Evolutionary conservation across 2,329 filamentous ascomycete genomes (phyloP), one percentile per base, ranked within the genome.

Genomic region (Penicillium sp.): DNA sequence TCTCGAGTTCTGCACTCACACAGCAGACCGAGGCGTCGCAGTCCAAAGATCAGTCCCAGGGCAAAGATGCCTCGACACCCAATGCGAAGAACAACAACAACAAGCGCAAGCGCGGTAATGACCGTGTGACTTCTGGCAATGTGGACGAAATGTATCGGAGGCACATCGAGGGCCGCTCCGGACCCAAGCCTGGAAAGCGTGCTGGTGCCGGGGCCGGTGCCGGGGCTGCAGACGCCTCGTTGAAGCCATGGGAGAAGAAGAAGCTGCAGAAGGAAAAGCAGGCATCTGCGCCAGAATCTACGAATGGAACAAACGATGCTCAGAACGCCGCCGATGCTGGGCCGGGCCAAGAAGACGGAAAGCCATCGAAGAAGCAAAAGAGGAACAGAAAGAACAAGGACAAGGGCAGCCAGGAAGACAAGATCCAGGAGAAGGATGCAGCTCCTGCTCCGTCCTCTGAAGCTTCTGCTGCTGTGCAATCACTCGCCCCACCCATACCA

Each of bases 61-160:
- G 57, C 48, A 61, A 65, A 58, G 59, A 62, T 58, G 48, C 55
- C 25, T 41, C 49, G 39, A 54, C 59, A 47, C 47, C 58, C 15
- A 60, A 60, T 56, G 69, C 65, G 41, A 53, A 52, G 32, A 52
- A 49, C 23, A 75, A 68, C 23, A 75, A 68, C 57, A 77, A 77
- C 60, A 81, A 80, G 72, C 74, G 77, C 52, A 79, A 79, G 65
- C 71, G 73, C 56, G 67, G 68, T 9, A 64, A 67, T 47, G 60
- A 64, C 43, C 64, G 69, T 55, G 82, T 91, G 55, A 89, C 82
- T 18, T 71, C 78, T 6, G 78, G 78, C 2, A 93, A 95, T 68
- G 78, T 95, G 24, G 84, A 82, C 47, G 83, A 88, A 56, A 76
- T 95, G 57, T 95, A 88, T 78, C 87, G 87, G 61, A 80, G 81